These are phyloP conservation scores for Thelephora terrestris DNA, from an alignment of 1,284 basidiomycete species.

Conservation along the genomic window DNA sequence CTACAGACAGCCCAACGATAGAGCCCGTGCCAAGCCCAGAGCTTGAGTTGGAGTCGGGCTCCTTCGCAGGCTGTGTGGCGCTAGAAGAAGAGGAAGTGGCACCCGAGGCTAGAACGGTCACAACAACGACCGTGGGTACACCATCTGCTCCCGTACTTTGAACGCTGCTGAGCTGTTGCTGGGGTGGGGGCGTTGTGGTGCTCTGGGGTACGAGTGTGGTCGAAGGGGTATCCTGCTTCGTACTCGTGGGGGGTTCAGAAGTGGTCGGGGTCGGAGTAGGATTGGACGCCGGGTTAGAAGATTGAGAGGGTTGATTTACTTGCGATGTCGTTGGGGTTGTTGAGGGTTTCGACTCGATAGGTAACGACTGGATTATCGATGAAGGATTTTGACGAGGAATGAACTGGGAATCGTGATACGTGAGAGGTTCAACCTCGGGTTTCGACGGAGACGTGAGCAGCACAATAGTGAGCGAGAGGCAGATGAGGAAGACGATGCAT, in stretches of 20 bases:
- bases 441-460: no score
- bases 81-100: conserved; percentile 8
- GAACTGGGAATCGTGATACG: no score
- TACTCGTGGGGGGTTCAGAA: conserved; percentile 7
- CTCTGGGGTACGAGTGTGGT: conserved; percentile 11
- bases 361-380: background rate
- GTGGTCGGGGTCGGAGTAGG: conserved; percentile 9
- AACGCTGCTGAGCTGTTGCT: conserved; percentile 6
- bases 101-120: conserved; percentile 10
- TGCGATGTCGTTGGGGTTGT: background rate
- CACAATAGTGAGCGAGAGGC: no score
- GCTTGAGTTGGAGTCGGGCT: background rate
- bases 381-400: background rate
- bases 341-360: background rate
- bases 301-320: background rate
- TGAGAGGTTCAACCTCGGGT: no score
- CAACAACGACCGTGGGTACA: conserved; percentile 13
- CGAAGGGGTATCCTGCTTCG: conserved; percentile 6
- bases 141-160: conserved; percentile 14
- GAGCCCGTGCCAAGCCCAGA: conserved; percentile 49
- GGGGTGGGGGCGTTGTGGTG: conserved; percentile 13
- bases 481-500: no score
- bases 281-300: conserved; percentile 3
- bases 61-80: conserved; percentile 1
- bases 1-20: conserved; percentile 68